phyloP scores from a whole-genome alignment of 2,329 filamentous ascomycete genomes.

The Fusarium musae region DNA sequence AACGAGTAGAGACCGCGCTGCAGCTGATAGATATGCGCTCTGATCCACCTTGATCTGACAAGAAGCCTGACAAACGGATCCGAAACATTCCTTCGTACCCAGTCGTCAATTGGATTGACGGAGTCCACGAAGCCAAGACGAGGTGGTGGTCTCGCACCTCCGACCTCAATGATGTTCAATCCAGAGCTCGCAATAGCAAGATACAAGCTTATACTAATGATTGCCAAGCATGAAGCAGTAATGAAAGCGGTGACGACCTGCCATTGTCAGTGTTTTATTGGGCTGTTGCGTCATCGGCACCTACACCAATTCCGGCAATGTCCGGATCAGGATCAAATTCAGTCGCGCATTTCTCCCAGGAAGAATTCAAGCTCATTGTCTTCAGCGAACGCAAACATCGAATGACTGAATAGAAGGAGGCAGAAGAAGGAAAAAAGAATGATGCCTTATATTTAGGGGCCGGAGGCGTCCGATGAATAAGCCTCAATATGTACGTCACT shows the following conservation, averaged over 20 bases:
- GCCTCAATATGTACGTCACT: background rate
- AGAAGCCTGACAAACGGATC: background rate
- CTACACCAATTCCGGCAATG: background rate
- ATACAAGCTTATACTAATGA: background rate
- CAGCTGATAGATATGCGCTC: background rate
- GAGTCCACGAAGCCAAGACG: background rate
- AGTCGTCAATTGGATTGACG: background rate
- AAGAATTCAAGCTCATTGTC: background rate
- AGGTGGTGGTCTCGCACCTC: background rate
- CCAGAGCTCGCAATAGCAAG: background rate
- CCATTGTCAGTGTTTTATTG: background rate
- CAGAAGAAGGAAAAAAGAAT: background rate
- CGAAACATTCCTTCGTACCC: background rate
- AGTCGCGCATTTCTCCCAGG: background rate
- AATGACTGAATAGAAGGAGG: background rate
- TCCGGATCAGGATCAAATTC: background rate
- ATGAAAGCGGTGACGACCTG: background rate
- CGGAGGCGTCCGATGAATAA: background rate
- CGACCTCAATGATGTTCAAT: fast-evolving
- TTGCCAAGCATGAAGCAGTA: background rate
- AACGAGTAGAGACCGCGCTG: background rate
- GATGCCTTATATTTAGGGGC: background rate
- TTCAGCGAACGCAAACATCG: fast-evolving
- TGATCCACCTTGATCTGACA: background rate
- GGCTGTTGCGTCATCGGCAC: fast-evolving